A percentile compares a stretch with the other conserved stretches of the same genome.
Evolutionary conservation across 2,329 filamentous ascomycete species (phyloP).

Genomic region (Pezicula radicicola): DNA sequence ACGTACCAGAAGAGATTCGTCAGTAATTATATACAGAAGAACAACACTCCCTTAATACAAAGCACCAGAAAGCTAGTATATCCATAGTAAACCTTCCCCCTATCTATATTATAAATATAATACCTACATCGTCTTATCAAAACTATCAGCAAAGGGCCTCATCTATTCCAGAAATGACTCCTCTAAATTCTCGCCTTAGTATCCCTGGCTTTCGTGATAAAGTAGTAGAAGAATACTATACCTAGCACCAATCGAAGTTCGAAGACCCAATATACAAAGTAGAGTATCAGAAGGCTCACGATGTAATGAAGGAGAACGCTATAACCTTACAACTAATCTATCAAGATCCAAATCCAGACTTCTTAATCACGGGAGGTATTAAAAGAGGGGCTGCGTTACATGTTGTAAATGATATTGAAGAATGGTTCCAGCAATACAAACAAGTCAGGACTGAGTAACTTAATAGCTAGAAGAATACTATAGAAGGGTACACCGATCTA

Average conservation of each 20-base stretch:
- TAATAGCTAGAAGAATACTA: constrained; percentile 5
- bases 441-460: constrained; percentile 8
- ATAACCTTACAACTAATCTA: constrained; percentile 10
- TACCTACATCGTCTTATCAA: constrained; percentile 13
- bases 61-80: neutral
- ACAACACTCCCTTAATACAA: constrained; percentile 19
- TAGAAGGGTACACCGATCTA: neutral
- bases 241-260: constrained; percentile 26
- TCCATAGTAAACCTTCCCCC: constrained; percentile 10
- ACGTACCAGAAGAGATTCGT: constrained; percentile 29
- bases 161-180: constrained; percentile 5
- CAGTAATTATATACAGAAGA: constrained; percentile 30
- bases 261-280: constrained; percentile 16
- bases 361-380: constrained; percentile 27
- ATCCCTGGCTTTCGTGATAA: constrained; percentile 21
- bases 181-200: constrained; percentile 11
- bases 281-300: constrained; percentile 2
- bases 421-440: constrained; percentile 14
- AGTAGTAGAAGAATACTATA: constrained; percentile 21
- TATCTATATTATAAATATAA: constrained; percentile 20
- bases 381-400: constrained; percentile 26
- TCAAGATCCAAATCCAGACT: constrained; percentile 26
- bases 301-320: neutral
- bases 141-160: constrained; percentile 1
- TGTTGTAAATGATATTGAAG: constrained; percentile 28